Conservation (phyloP, 495 filamentous ascomycete genomes). For the Xylaria longipes region DNA sequence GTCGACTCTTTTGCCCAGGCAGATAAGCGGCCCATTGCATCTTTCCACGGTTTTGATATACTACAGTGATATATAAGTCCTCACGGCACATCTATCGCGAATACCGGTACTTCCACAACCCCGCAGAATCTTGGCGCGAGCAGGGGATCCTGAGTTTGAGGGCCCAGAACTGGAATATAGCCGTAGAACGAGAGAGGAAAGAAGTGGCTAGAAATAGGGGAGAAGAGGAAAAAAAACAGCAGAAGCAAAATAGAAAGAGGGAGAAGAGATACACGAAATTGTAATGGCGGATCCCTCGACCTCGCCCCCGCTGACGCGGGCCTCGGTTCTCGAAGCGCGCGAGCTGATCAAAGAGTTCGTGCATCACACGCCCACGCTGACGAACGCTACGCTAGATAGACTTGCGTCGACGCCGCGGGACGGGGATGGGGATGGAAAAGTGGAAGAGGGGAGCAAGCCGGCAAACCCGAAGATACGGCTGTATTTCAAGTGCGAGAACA, state of each 20-base stretch:
- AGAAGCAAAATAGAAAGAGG: neutral
- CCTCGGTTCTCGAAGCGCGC: slow-evolving; percentile 73
- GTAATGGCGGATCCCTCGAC: slow-evolving; percentile 58
- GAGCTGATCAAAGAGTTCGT: slow-evolving; percentile 74
- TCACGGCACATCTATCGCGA: neutral
- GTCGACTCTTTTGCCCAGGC: neutral
- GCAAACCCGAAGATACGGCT: slow-evolving; percentile 72
- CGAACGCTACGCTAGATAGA: slow-evolving; percentile 71
- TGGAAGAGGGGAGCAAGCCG: slow-evolving; percentile 58
- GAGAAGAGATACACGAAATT: neutral
- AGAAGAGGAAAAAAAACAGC: neutral
- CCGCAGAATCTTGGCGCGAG: slow-evolving; percentile 4
- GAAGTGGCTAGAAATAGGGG: neutral
- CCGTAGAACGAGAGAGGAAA: neutral
- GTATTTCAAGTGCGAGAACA: slow-evolving; percentile 97
- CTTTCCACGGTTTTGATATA: neutral
- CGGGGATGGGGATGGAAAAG: slow-evolving; percentile 26
- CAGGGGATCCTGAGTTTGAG: neutral
- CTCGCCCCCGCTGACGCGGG: slow-evolving; percentile 67
- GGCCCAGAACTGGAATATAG: neutral
- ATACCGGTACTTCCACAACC: neutral
- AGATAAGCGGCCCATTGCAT: neutral
- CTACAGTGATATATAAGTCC: neutral
- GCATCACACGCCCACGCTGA: slow-evolving; percentile 84
- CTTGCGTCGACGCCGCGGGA: slow-evolving; percentile 74